Conservation (phyloP, 768 basidiomycete species). For the Boletellus ananas region DNA sequence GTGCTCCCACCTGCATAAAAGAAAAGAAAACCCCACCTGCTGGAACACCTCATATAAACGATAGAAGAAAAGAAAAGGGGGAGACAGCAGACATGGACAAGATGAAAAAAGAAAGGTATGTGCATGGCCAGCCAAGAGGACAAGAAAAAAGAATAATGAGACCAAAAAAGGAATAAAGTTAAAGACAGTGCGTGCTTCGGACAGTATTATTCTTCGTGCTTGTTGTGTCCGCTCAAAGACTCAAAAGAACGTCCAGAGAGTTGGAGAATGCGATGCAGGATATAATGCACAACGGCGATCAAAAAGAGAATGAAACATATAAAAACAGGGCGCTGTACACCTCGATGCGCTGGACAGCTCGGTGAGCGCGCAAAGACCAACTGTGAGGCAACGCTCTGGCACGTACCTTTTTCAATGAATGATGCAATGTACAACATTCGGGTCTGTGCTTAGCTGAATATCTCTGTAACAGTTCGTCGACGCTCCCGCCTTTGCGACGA, state of each 20-base stretch:
- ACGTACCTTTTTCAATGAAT: conserved; percentile 19
- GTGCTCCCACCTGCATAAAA: conserved; percentile 25
- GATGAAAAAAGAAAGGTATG: conserved; percentile 5
- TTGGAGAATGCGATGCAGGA: conserved; percentile 19
- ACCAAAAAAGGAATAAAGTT: conserved; percentile 29
- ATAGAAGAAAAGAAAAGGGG: conserved; percentile 5
- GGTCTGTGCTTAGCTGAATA: conserved; percentile 32
- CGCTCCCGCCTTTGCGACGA: conserved; percentile 37
- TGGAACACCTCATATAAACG: conserved; percentile 9
- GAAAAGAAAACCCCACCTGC: conserved; percentile 17
- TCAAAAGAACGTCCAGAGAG: conserved; percentile 9
- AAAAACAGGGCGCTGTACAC: conserved; percentile 19
- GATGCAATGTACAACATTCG: conserved; percentile 10
- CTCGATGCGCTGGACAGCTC: conserved; percentile 9
- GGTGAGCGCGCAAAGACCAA: not conserved
- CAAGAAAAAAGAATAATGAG: conserved; percentile 11
- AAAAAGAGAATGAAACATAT: not conserved
- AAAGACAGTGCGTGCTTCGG: conserved; percentile 23
- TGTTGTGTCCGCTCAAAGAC: conserved; percentile 14
- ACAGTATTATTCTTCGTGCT: conserved; percentile 5
- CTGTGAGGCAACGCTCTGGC: not conserved
- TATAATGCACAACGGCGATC: conserved; percentile 22
- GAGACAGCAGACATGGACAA: conserved; percentile 9
- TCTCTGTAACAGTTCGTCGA: conserved; percentile 50
- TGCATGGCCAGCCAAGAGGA: conserved; percentile 29